Conservation (phyloP, 805 yeast genomes). For the Debaryomyces castellii region DNA sequence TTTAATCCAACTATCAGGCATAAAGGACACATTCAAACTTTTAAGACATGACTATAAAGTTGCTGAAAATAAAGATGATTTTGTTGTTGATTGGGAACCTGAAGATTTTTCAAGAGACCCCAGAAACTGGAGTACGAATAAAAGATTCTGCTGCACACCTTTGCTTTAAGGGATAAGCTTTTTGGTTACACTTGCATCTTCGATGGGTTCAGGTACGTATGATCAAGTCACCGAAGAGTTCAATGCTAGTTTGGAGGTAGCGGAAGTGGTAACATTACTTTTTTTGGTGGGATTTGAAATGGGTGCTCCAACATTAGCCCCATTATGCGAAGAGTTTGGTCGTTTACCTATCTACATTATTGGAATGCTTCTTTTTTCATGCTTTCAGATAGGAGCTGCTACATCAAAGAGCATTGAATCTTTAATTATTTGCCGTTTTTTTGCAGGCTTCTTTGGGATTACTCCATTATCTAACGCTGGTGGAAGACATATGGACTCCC, state of each 20-base stretch:
- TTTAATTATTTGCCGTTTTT: slow-evolving; percentile 61
- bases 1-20: neutral
- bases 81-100: neutral
- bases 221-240: neutral
- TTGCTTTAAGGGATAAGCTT: neutral
- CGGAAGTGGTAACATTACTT: slow-evolving; percentile 1
- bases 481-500: slow-evolving; percentile 75
- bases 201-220: slow-evolving; percentile 4
- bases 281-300: slow-evolving; percentile 5
- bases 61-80: neutral
- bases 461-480: slow-evolving; percentile 85
- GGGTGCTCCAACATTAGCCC: slow-evolving; percentile 5
- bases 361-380: slow-evolving; percentile 2
- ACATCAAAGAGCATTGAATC: slow-evolving; percentile 2
- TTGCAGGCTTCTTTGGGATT: slow-evolving; percentile 73
- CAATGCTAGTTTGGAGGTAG: slow-evolving; percentile 1
- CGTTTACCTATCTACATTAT: slow-evolving; percentile 2
- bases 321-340: slow-evolving; percentile 5
- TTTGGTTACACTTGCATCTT: slow-evolving; percentile 1
- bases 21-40: neutral
- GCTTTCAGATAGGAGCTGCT: slow-evolving; percentile 4
- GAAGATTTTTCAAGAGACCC: neutral
- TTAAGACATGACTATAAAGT: neutral
- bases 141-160: slow-evolving; percentile 1
- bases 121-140: neutral